Evolutionary conservation across 164 flowering plant genomes (phyloP).

Genomic region (Magnolia kwangsiensis): DNA sequence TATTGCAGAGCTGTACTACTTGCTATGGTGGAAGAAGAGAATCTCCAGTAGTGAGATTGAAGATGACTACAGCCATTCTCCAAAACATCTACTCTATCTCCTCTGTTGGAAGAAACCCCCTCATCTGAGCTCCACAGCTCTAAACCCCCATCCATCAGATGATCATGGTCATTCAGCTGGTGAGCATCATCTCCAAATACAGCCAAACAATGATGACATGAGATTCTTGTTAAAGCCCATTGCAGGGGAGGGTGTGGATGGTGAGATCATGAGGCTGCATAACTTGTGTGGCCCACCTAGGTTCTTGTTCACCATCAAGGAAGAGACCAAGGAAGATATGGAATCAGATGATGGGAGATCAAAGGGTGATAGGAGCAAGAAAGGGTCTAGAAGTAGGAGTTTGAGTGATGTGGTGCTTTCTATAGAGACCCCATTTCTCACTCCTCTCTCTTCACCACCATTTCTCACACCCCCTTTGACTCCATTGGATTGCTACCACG

Average conservation of each 20-base stretch:
- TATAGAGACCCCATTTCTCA: slow-evolving; percentile 70
- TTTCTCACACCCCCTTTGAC: slow-evolving; percentile 71
- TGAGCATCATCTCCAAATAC: slow-evolving; percentile 9
- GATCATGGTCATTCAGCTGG: slow-evolving; percentile 21
- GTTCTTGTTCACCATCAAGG: slow-evolving; percentile 76
- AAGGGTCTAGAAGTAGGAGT: slow-evolving; percentile 53
- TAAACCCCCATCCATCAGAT: slow-evolving; percentile 11
- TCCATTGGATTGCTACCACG: slow-evolving; percentile 29
- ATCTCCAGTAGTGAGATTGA: slow-evolving; percentile 2
- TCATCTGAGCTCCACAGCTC: slow-evolving; percentile 20
- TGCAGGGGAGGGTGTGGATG: slow-evolving; percentile 50
- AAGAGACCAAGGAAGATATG: slow-evolving; percentile 81
- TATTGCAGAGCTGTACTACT: slow-evolving; percentile 70
- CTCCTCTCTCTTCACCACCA: slow-evolving; percentile 75
- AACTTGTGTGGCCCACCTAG: slow-evolving; percentile 74
- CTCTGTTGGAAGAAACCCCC: slow-evolving; percentile 14
- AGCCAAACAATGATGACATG: slow-evolving; percentile 20
- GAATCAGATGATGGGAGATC: slow-evolving; percentile 71
- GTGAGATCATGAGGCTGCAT: slow-evolving; percentile 72
- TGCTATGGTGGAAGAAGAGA: slow-evolving; percentile 7
- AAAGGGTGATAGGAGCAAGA: slow-evolving; percentile 32
- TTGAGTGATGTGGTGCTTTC: slow-evolving; percentile 54
- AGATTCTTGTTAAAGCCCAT: slow-evolving; percentile 40
- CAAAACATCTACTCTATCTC: background rate
- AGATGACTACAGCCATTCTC: slow-evolving; percentile 5